phyloP scores from a whole-genome alignment of 1,284 basidiomycete species.

The Moesziomyces sp. region DNA sequence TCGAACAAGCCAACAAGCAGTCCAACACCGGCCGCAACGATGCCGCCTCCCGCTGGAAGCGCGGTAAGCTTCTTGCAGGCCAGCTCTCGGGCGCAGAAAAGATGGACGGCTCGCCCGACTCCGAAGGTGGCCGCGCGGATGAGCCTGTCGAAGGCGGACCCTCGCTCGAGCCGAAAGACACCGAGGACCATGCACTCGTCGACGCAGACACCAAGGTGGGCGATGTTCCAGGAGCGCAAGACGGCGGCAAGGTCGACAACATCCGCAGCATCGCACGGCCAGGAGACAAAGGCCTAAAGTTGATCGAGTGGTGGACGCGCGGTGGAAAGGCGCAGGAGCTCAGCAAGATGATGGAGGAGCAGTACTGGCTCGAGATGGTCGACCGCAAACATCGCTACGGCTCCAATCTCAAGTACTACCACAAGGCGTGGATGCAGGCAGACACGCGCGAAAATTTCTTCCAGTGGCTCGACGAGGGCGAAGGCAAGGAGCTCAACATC shows the following conservation, averaged over 20 bases:
- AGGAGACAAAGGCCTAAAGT: constrained; percentile 41
- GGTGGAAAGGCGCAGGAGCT: constrained; percentile 56
- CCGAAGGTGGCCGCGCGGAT: constrained; percentile 15
- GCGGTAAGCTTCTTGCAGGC: constrained; percentile 53
- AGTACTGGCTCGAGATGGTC: constrained; percentile 62
- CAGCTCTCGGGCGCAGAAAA: constrained; percentile 50
- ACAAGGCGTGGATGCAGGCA: constrained; percentile 47
- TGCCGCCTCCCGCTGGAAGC: constrained; percentile 49
- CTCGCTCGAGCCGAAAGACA: constrained; percentile 22
- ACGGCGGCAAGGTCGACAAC: constrained; percentile 60
- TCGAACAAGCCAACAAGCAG: constrained; percentile 49
- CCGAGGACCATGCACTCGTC: constrained; percentile 16
- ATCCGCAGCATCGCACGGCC: constrained; percentile 51
- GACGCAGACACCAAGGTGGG: constrained; percentile 47
- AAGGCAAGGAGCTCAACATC: constrained; percentile 75
- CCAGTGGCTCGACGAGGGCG: constrained; percentile 77
- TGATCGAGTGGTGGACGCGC: constrained; percentile 59
- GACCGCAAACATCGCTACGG: constrained; percentile 60
- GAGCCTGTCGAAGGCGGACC: constrained; percentile 48
- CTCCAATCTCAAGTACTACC: constrained; percentile 61
- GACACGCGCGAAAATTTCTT: constrained; percentile 61
- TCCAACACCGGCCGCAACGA: constrained; percentile 47
- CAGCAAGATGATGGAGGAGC: constrained; percentile 59
- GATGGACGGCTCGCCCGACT: constrained; percentile 20
- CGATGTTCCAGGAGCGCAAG: constrained; percentile 55